These are phyloP conservation scores for Eucalyptus marginata DNA, from an alignment of 345 rosid genomes.

Conservation along the genomic window DNA sequence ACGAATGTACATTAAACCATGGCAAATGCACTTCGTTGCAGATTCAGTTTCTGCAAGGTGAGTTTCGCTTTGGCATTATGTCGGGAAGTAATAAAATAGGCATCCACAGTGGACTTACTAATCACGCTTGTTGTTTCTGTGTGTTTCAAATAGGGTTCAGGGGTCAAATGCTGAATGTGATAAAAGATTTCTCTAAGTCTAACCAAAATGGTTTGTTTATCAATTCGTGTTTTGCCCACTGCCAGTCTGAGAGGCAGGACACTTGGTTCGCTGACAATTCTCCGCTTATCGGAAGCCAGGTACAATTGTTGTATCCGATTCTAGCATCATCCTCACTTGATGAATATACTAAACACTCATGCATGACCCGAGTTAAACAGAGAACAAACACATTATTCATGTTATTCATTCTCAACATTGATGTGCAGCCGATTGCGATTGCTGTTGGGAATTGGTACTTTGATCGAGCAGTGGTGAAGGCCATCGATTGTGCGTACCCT, in stretches of 20 bases:
- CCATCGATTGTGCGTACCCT: conserved; percentile 79
- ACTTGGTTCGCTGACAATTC: conserved; percentile 91
- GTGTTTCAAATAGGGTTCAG: conserved; percentile 51
- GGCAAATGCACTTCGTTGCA: conserved; percentile 66
- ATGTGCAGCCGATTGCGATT: conserved; percentile 64
- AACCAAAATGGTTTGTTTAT: conserved; percentile 70
- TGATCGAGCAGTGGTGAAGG: conserved; percentile 47
- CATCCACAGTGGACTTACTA: background rate
- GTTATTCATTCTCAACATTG: background rate
- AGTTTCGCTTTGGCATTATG: background rate
- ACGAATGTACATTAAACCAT: conserved; percentile 61
- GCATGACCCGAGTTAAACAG: background rate
- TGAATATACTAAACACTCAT: background rate
- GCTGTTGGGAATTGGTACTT: conserved; percentile 98
- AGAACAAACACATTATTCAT: background rate
- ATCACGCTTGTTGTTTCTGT: background rate
- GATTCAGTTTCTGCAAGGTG: conserved; percentile 69
- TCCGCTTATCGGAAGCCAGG: conserved; percentile 69
- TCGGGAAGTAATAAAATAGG: background rate
- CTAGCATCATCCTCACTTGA: background rate
- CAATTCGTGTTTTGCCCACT: conserved; percentile 94
- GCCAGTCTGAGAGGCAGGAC: conserved; percentile 93
- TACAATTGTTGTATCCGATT: conserved; percentile 1
- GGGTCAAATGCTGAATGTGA: conserved; percentile 59
- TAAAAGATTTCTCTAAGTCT: conserved; percentile 55